Conservation (phyloP, 108 stramenopile genomes). For the Cyclostephanos tholiformis region DNA sequence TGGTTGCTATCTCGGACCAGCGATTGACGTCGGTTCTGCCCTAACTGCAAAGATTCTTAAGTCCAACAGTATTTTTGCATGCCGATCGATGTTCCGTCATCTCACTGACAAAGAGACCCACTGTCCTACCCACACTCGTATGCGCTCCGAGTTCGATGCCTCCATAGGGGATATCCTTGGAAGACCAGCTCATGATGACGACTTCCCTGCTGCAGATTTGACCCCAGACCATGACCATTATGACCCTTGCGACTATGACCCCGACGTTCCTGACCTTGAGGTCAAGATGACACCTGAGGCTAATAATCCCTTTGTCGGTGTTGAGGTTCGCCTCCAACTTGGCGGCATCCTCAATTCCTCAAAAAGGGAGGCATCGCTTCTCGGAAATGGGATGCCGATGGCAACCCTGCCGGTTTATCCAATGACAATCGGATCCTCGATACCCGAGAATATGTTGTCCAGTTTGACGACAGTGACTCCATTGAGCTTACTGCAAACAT, state of each 20-base stretch:
- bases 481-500: no score
- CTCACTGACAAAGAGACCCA: constrained; percentile 7
- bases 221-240: background rate
- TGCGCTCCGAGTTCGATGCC: background rate
- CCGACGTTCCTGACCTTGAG: background rate
- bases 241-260: background rate
- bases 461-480: no score
- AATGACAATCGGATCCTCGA: no score
- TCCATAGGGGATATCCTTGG: background rate
- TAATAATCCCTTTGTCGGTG: constrained; percentile 25
- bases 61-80: constrained; percentile 12
- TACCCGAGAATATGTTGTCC: no score
- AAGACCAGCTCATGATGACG: background rate
- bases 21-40: constrained; percentile 19
- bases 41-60: constrained; percentile 25
- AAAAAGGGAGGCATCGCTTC: constrained; percentile 25
- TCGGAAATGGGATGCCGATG: constrained; percentile 42
- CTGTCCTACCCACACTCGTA: no score
- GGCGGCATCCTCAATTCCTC: constrained; percentile 16
- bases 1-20: constrained; percentile 26
- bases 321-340: constrained; percentile 33
- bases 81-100: background rate
- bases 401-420: constrained; percentile 40
- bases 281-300: background rate
- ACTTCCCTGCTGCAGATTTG: constrained; percentile 13